phyloP scores from a whole-genome alignment of 129 eudicot species.

The Artemisia tridentata region DNA sequence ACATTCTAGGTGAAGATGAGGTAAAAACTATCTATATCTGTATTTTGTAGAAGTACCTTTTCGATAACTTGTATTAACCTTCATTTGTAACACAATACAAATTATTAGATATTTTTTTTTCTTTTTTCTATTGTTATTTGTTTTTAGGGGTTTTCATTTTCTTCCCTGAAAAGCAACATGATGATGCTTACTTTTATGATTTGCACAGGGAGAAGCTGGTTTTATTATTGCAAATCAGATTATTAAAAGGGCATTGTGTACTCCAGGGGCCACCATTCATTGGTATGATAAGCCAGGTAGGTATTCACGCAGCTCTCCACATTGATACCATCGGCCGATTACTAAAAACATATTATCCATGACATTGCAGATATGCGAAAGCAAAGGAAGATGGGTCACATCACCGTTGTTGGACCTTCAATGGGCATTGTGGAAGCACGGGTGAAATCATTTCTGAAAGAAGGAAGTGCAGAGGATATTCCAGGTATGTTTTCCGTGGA shows the following conservation, averaged over 20 bases:
- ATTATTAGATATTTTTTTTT: background rate
- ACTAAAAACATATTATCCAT: constrained; percentile 11
- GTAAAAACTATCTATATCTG: constrained; percentile 25
- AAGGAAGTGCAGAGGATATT: constrained; percentile 45
- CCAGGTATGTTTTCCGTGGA: constrained; percentile 37
- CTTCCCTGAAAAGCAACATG: constrained; percentile 8
- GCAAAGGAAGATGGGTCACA: constrained; percentile 98
- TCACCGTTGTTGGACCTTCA: constrained; percentile 81
- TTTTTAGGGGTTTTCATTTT: background rate
- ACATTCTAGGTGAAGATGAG: constrained; percentile 97
- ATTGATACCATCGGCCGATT: constrained; percentile 6
- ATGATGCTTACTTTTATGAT: background rate
- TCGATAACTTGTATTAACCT: background rate
- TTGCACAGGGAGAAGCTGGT: constrained; percentile 82
- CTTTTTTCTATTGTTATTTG: no score
- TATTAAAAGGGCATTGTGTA: constrained; percentile 59
- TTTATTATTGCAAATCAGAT: constrained; percentile 70
- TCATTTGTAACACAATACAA: background rate
- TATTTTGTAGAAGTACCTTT: background rate
- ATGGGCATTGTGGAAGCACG: constrained; percentile 72
- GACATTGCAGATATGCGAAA: constrained; percentile 71
- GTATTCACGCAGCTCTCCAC: constrained; percentile 1
- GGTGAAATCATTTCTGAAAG: constrained; percentile 55
- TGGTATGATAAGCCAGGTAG: constrained; percentile 98
- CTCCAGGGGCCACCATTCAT: constrained; percentile 79